Base-by-base conservation (phyloP, 2,329 filamentous ascomycete species). In the Monosporascus sp. region DNA sequence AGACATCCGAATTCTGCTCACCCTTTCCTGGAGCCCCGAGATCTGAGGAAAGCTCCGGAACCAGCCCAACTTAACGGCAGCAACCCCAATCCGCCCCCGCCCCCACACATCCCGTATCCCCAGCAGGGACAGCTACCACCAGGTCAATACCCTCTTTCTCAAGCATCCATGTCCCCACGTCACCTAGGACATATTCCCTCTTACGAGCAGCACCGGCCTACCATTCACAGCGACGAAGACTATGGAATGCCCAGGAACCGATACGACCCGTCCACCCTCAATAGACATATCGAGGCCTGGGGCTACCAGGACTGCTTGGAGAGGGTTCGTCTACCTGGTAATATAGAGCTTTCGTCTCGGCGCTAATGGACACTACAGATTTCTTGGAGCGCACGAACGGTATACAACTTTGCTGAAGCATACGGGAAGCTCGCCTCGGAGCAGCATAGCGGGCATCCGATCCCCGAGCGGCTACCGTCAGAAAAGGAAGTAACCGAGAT, bases 341-440 rank as follows among this genome's bases (percentile, higher is more conserved):
- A 45, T 11, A 3, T n/a, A 14, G 19, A 26, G 9, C 14, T 7
- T 11, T 22, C 22, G 3, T n/a, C 26, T 20, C 38, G 19, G 49
- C 43, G 38, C 54, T 62, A 26, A 59, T 56, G 53, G 37, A 46
- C 54, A 40, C 37, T 50, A 40, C 64, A 83, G 81, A 79, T 83
- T 59, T 74, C 73, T 44, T 74, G 73, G 52, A 73, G 74, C 3
- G 76, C 79, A 17, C 75, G 80, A 37, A 83, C 79, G 1, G 72
- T 83, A 8, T 79, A 73, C 61, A 79, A 79, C 56, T 84, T 84
- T 61, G 78, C 80, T 36, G 81, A 84, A 57, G 78, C 77, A 1
- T 84, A 82, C 51, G 71, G 71, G 6, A 74, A 76, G 48, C 74
- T 82, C 24, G 80, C 80, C 2, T 76, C 77, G 9, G 81, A 84